phyloP scores from a whole-genome alignment of 2,329 filamentous ascomycete species.

The Phaeomoniella chlamydospora region DNA sequence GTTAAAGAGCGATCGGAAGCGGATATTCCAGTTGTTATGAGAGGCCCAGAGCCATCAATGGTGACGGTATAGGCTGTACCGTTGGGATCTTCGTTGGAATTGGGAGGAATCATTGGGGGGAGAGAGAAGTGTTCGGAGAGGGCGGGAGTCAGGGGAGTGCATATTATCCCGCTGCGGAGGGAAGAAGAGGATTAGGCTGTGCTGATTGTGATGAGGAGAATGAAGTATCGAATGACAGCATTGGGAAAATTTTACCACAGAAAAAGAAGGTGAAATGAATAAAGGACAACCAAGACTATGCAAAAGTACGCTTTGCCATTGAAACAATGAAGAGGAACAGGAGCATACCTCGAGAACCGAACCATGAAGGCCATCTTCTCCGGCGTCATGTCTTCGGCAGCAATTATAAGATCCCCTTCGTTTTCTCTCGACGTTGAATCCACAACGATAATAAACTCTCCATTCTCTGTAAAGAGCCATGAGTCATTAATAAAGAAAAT shows the following conservation, averaged over 20 bases:
- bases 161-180: constrained; percentile 70
- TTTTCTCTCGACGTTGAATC: constrained; percentile 90
- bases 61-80: constrained; percentile 87
- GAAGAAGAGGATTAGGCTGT: too few species aligned
- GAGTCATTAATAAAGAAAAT: neutral
- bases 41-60: constrained; percentile 61
- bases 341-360: constrained; percentile 53
- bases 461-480: constrained; percentile 39
- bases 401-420: constrained; percentile 95
- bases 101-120: constrained; percentile 67
- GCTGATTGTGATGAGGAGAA: too few species aligned
- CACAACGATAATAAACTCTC: constrained; percentile 91
- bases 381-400: constrained; percentile 68
- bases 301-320: neutral
- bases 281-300: neutral
- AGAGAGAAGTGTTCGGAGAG: constrained; percentile 60
- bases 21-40: constrained; percentile 76
- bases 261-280: too few species aligned
- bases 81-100: constrained; percentile 63
- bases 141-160: constrained; percentile 61
- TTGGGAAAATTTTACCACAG: too few species aligned
- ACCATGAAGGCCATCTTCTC: constrained; percentile 95
- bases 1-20: constrained; percentile 76
- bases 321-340: neutral
- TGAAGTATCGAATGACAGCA: too few species aligned